Evolutionary conservation across 1,284 basidiomycete species (phyloP).

Genomic region (Trichosporon asahii): DNA sequence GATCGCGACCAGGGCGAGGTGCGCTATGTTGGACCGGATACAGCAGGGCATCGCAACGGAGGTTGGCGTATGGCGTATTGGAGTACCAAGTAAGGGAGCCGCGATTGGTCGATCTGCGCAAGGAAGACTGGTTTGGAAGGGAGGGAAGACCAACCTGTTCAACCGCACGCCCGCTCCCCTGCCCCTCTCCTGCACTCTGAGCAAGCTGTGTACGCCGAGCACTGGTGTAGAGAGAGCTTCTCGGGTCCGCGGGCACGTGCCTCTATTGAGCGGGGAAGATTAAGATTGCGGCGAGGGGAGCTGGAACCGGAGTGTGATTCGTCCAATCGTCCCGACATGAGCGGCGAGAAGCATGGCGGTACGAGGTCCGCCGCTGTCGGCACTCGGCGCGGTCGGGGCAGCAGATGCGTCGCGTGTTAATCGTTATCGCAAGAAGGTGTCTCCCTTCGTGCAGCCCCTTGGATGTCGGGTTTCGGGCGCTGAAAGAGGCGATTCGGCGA

Average conservation of each 20-base stretch:
- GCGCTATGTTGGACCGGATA: too few relatives aligned
- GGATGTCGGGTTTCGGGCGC: background rate
- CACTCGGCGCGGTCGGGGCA: background rate
- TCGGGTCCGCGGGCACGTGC: background rate
- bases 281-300: background rate
- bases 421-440: background rate
- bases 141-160: too few relatives aligned
- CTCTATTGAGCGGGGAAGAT: background rate
- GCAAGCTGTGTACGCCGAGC: background rate
- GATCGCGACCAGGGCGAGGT: too few relatives aligned
- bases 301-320: background rate
- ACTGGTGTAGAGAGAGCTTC: background rate
- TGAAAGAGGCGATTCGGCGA: background rate
- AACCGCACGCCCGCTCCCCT: background rate
- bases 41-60: too few relatives aligned
- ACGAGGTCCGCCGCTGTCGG: background rate
- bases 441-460: background rate
- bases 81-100: too few relatives aligned
- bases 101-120: too few relatives aligned
- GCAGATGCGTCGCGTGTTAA: background rate
- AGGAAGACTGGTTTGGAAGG: too few relatives aligned
- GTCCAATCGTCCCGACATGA: background rate
- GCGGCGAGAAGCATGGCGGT: background rate
- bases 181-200: background rate
- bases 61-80: too few relatives aligned